These are phyloP conservation scores for Leishmania gerbilli DNA, from an alignment of 208 protist genomes.

Conservation along the genomic window DNA sequence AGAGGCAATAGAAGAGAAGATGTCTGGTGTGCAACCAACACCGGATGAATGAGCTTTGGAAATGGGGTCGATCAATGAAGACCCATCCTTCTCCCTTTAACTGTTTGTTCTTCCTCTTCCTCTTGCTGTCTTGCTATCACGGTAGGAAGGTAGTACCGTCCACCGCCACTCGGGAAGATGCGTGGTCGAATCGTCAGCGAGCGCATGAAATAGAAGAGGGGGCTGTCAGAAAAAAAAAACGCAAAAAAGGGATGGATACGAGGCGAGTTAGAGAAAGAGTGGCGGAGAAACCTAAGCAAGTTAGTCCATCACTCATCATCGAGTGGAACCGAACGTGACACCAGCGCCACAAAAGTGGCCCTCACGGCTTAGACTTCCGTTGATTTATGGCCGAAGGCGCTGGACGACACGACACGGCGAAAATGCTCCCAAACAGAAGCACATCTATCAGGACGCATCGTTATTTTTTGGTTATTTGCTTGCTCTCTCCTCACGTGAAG, in stretches of 20 bases:
- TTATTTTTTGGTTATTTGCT: not conserved
- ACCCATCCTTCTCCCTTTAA: not conserved
- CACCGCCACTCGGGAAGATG: not conserved
- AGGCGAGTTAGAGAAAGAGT: conserved; percentile 11
- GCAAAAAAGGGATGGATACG: conserved; percentile 9
- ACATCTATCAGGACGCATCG: not conserved
- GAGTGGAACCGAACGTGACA: not conserved
- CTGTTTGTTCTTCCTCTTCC: no score
- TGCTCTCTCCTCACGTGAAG: not conserved
- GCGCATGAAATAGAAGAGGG: not conserved
- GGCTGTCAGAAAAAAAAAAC: not conserved
- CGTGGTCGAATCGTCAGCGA: not conserved
- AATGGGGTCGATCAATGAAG: not conserved
- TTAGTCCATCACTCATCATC: not conserved
- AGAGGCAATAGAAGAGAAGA: not conserved
- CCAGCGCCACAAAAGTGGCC: conserved; percentile 1
- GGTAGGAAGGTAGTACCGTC: not conserved
- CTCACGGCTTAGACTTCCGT: not conserved
- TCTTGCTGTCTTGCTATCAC: not conserved
- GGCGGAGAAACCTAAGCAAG: not conserved
- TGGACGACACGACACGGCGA: not conserved
- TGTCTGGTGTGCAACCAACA: not conserved
- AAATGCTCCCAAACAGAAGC: not conserved
- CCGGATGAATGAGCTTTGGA: not conserved
- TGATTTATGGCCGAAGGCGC: not conserved